Evolutionary conservation across 129 eudicot genomes (phyloP), one percentile per base, ranked within the genome.

Genomic region (Helianthus annuus): DNA sequence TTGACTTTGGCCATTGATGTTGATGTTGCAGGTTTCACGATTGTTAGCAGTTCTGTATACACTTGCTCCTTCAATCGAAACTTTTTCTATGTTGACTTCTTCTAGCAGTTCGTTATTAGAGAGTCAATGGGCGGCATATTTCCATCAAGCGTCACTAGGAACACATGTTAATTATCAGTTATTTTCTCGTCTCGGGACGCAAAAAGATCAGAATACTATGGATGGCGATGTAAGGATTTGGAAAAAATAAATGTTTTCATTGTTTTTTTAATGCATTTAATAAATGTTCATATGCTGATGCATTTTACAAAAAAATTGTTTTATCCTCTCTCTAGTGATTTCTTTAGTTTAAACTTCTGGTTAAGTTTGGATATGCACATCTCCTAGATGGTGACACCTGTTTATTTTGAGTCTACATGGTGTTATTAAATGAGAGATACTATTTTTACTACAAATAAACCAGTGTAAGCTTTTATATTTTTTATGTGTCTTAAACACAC

Each of bases 141-240:
- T 90, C 49, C 99, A 90, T 83, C 99, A 95, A 85, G 94, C 91
- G 3, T 88, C 97, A 5, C 78, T 95, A 64, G 96, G 99, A 48
- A 79, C 86, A 68, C 89, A 86, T 75, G 86, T 88, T 59, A 83
- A 78, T 74, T 86, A 86, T 51, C 88, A 76, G 69, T 63, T 86
- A 66, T 72, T 84, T 71, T 82, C 83, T 34, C 70, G 58, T 68
- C 53, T 75, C 49, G 80, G 56, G 58, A 91, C 83, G 52, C 68
- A 75, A 46, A 79, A 81, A 60, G 59, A 67, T 53, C 73, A 44
- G 67, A 53, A 45, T 29, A 46, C 69, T 48, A 10, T 42, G 24
- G 82, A 80, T 78, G 58, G 53, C 72, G 82, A 87, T 83, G 98
- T 93, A 77, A 44, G 81, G 71, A 40, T 59, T 44, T 29, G 17